Percentiles rank a stretch among this genome's conserved stretches.
phyloP scores from a whole-genome alignment of 257 asterid species.

The Thymus mandschuricus region DNA sequence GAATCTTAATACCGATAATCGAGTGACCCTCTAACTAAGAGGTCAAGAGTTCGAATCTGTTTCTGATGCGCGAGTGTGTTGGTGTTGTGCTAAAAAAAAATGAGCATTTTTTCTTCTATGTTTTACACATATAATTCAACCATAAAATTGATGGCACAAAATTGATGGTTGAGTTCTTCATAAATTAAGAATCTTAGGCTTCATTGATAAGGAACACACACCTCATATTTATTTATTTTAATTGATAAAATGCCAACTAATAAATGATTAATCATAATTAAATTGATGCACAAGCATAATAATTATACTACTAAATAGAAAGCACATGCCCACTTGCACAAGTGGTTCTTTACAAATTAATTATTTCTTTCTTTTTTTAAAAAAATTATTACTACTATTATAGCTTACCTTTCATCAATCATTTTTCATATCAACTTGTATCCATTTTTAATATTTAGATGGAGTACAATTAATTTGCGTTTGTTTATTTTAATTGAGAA shows the following conservation, averaged over 20 bases:
- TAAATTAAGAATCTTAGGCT: constrained; percentile 39
- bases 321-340: constrained; percentile 48
- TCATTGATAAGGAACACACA: constrained; percentile 33
- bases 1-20: too few relatives aligned
- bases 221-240: constrained; percentile 23
- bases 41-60: too few relatives aligned
- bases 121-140: not conserved
- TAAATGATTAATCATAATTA: constrained; percentile 30
- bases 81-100: too few relatives aligned
- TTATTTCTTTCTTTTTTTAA: not conserved
- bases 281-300: constrained; percentile 16
- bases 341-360: constrained; percentile 26
- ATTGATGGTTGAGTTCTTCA: constrained; percentile 22
- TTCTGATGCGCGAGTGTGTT: too few relatives aligned
- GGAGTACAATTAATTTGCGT: too few relatives aligned
- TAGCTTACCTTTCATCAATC: not conserved
- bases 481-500: too few relatives aligned
- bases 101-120: not conserved
- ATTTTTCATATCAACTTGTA: constrained; percentile 5
- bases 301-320: constrained; percentile 21
- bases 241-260: constrained; percentile 28
- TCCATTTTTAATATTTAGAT: not conserved
- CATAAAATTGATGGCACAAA: not conserved
- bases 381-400: constrained; percentile 1
- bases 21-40: too few relatives aligned